A percentile compares a stretch with the other conserved stretches of the same genome.
These are phyloP conservation scores for Metschnikowia anglica DNA, from an alignment of 805 yeast species.

Conservation along the genomic window DNA sequence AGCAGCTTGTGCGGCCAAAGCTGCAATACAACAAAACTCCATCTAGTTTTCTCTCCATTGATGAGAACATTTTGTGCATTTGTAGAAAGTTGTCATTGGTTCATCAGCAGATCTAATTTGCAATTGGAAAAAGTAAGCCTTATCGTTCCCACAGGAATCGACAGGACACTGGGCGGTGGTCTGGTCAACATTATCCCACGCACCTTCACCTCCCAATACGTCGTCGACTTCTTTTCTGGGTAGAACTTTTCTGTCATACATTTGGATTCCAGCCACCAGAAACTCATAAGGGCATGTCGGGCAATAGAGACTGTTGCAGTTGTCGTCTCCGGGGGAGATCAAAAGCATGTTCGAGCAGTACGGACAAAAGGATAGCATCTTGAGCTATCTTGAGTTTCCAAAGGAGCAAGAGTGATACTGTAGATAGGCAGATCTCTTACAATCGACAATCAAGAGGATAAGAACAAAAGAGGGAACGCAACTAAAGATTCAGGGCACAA, in stretches of 20 bases:
- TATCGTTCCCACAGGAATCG: conserved; percentile 79
- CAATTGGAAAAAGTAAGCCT: conserved; percentile 94
- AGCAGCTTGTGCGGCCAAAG: background rate
- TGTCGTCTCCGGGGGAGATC: conserved; percentile 55
- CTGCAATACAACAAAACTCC: background rate
- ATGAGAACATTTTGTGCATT: conserved; percentile 88
- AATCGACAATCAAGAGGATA: background rate
- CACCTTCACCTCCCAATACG: conserved; percentile 93
- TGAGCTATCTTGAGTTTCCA: too few species aligned
- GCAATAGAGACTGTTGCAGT: conserved; percentile 73
- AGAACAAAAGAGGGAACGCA: background rate
- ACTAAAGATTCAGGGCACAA: background rate
- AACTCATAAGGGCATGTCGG: conserved; percentile 95
- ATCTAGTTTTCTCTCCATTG: conserved; percentile 93
- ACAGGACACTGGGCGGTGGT: conserved; percentile 90
- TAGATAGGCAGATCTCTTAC: too few species aligned
- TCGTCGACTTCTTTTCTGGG: conserved; percentile 92
- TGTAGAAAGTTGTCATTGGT: conserved; percentile 98
- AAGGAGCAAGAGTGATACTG: too few species aligned
- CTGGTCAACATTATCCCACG: conserved; percentile 99
- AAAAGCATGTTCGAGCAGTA: conserved; percentile 89
- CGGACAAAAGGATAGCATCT: conserved; percentile 93
- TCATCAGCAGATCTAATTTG: conserved; percentile 98
- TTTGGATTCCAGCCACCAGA: conserved; percentile 77
- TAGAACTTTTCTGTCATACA: conserved; percentile 80